These are phyloP conservation scores for Xylariaceae sp. DNA, from an alignment of 2,329 filamentous ascomycete species.

Conservation along the genomic window DNA sequence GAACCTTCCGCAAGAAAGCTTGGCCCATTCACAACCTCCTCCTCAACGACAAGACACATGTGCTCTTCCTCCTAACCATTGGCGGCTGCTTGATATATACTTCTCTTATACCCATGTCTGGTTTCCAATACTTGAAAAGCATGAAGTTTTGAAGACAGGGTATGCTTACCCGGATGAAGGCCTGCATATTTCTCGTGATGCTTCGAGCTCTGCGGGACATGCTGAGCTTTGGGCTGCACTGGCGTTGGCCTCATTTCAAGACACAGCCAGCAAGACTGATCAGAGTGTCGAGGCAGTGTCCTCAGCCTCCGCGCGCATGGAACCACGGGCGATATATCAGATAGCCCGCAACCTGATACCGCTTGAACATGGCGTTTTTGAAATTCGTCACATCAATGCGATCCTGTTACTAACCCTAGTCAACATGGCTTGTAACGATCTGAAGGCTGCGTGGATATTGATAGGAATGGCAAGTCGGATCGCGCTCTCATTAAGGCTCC, in stretches of 20 bases:
- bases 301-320: slow-evolving; percentile 37
- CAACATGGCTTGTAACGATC: slow-evolving; percentile 64
- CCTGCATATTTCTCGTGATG: slow-evolving; percentile 36
- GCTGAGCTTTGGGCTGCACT: slow-evolving; percentile 66
- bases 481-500: slow-evolving; percentile 50
- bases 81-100: slow-evolving; percentile 71
- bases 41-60: background rate
- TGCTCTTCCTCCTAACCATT: slow-evolving; percentile 58
- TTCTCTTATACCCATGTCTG: slow-evolving; percentile 78
- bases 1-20: background rate
- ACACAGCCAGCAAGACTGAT: slow-evolving; percentile 41
- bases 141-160: slow-evolving; percentile 60
- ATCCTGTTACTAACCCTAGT: slow-evolving; percentile 66
- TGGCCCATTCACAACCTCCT: background rate
- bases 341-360: slow-evolving; percentile 58
- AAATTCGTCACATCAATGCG: slow-evolving; percentile 60
- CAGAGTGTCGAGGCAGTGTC: slow-evolving; percentile 18
- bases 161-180: slow-evolving; percentile 49
- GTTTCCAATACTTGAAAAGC: slow-evolving; percentile 75
- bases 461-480: slow-evolving; percentile 68
- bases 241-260: slow-evolving; percentile 62
- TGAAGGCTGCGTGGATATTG: slow-evolving; percentile 65
- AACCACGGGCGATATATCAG: slow-evolving; percentile 51
- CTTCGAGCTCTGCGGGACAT: slow-evolving; percentile 49
- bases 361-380: slow-evolving; percentile 52